These are phyloP conservation scores for Suillus weaverae DNA, from an alignment of 768 basidiomycete genomes.

Conservation along the genomic window DNA sequence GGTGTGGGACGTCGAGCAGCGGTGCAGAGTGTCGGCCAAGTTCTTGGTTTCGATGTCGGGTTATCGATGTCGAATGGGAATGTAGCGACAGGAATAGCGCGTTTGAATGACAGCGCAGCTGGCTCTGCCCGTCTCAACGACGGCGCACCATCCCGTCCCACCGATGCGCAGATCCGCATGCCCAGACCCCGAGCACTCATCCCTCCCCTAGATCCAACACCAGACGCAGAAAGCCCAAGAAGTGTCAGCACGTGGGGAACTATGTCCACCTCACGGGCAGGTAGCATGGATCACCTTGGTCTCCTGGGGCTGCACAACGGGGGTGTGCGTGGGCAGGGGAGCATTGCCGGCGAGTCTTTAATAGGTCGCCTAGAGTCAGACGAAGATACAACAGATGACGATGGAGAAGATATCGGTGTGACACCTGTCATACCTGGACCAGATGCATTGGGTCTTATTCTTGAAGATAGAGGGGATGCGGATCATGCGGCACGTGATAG, in stretches of 20 bases:
- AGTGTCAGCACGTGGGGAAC: conserved; percentile 39
- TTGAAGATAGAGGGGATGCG: conserved; percentile 29
- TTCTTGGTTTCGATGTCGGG: conserved; percentile 18
- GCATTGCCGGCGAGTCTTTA: conserved; percentile 18
- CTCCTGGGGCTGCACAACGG: conserved; percentile 34
- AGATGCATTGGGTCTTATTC: conserved; percentile 32
- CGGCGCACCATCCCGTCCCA: neutral
- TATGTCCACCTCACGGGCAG: conserved; percentile 26
- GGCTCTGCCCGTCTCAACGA: neutral
- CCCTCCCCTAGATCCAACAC: conserved; percentile 13
- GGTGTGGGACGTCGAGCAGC: conserved; percentile 18
- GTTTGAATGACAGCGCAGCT: conserved; percentile 12
- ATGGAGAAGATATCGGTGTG: conserved; percentile 12
- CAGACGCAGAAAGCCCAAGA: conserved; percentile 28
- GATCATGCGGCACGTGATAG: neutral
- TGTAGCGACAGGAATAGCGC: conserved; percentile 6
- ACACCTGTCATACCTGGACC: conserved; percentile 21
- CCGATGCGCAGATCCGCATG: neutral
- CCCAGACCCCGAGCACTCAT: conserved; percentile 3
- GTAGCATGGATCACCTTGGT: conserved; percentile 30
- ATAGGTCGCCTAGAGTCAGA: conserved; percentile 18
- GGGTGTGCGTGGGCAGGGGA: conserved; percentile 27
- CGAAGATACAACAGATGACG: conserved; percentile 18
- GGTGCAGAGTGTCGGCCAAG: conserved; percentile 17
- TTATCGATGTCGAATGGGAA: conserved; percentile 14